Evolutionary conservation across 441 rosid genomes (phyloP).

Genomic region (Aleurites moluccanus): DNA sequence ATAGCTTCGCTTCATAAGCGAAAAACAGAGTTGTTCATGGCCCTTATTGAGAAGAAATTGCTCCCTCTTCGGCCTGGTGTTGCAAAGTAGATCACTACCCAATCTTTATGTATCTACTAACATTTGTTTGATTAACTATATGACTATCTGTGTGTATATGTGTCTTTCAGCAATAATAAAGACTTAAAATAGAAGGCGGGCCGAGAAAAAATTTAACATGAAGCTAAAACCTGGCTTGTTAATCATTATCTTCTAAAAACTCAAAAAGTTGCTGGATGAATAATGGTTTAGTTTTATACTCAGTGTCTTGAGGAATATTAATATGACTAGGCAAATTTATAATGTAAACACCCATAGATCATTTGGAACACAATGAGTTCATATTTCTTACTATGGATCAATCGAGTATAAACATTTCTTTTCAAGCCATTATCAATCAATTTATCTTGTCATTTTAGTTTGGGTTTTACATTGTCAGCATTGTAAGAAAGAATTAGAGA

Average conservation of each 20-base stretch:
- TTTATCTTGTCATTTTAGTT: neutral
- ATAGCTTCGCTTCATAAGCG: conserved; percentile 86
- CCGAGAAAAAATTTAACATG: neutral
- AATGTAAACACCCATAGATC: too few species aligned
- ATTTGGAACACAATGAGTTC: neutral
- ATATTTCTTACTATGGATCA: neutral
- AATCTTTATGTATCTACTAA: conserved; percentile 19
- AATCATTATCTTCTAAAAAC: neutral
- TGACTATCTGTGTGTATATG: neutral
- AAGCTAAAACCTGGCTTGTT: neutral
- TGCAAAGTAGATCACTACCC: conserved; percentile 57
- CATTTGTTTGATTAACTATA: neutral
- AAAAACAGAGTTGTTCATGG: conserved; percentile 92
- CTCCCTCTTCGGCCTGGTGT: conserved; percentile 96
- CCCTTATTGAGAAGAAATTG: conserved; percentile 77
- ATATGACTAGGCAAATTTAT: too few species aligned
- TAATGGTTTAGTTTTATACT: too few species aligned
- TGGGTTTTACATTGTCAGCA: neutral
- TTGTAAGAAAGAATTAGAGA: neutral
- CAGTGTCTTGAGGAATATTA: too few species aligned
- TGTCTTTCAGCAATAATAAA: neutral
- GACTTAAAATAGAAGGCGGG: neutral
- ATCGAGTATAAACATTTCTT: neutral
- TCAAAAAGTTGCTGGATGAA: neutral
- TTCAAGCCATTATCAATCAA: neutral